These are phyloP conservation scores for Fusarium sp. DNA, from an alignment of 2,329 filamentous ascomycete species.

Conservation along the genomic window DNA sequence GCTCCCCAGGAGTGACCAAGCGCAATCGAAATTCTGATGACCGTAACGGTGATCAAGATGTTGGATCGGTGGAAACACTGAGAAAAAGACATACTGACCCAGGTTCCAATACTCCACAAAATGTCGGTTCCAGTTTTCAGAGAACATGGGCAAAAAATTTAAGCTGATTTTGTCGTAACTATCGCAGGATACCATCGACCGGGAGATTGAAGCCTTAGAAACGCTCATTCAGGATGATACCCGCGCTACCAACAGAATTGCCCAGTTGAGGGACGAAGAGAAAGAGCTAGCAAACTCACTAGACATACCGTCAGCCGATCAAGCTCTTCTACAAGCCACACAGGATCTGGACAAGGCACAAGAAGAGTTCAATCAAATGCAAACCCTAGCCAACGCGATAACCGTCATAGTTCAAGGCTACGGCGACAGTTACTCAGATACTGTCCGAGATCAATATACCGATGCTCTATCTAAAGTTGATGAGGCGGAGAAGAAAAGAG, in stretches of 20 bases:
- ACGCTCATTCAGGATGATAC: background rate
- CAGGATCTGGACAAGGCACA: background rate
- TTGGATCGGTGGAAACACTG: too few species aligned
- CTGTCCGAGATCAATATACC: background rate
- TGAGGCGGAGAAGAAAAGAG: background rate
- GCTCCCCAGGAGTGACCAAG: too few species aligned
- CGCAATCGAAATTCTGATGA: too few species aligned
- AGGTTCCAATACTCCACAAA: too few species aligned
- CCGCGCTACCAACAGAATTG: too few species aligned
- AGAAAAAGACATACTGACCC: too few species aligned
- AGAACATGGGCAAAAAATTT: background rate
- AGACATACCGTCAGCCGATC: background rate
- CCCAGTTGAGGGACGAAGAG: too few species aligned
- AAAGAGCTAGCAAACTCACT: background rate
- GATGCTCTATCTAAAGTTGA: background rate
- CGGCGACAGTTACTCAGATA: background rate
- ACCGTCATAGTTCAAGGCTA: background rate
- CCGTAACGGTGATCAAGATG: too few species aligned
- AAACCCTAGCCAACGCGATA: background rate
- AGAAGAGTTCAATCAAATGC: background rate
- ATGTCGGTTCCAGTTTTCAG: too few species aligned
- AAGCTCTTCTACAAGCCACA: background rate
- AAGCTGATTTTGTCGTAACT: background rate
- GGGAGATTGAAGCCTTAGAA: background rate
- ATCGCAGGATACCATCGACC: background rate